Base-by-base conservation (phyloP, 2,329 filamentous ascomycete genomes). In the Orbilia oligospora region DNA sequence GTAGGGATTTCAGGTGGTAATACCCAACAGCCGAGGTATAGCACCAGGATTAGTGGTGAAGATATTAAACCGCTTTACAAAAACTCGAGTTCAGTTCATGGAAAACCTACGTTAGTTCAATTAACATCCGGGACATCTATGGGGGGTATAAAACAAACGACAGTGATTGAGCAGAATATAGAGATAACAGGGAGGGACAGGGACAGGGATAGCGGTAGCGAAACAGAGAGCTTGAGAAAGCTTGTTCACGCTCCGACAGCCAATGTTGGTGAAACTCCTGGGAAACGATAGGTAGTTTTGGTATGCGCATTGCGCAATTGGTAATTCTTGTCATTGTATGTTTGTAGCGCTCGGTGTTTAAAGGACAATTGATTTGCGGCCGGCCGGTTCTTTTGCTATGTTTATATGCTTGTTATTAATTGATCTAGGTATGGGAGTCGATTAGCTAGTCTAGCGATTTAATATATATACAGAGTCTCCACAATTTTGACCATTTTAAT, bases 131-230 rank as follows among this genome's bases (percentile, higher is more conserved):
- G 73, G 3, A 71, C 66, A 9, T 30, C 58, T 5, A 71, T 78
- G 75, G 68, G 67, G 1, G 73, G 75, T 5, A 78, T 72, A 27
- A 78, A 78, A 27, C 73, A 78, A 46, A 78, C 73, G 3, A 71
- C 73, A 1, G 73, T 78, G 27, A 72, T 78, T 30, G 73, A 78
- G 20, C 73, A 78, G 38, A 78, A 70, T 24, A 51, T 78, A n/a
- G 48, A 64, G 14, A 72, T 66, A 8, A 69, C 44, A 0, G 49
- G 22, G 14, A 33, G 27, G 5, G 69, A 56, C 4, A 44, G 51
- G 27, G 69, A 56, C 22, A 68, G 73, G 24, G 73, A 78, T 65
- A 78, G 75, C 24, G 24, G 61, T 6, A 72, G 75, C 20, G 75
- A 78, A 14, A 78, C 53, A 14, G 68, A 78, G 16, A 78, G 75